phyloP scores from a whole-genome alignment of 1,284 basidiomycete species.

The Pseudozyma flocculosa region DNA sequence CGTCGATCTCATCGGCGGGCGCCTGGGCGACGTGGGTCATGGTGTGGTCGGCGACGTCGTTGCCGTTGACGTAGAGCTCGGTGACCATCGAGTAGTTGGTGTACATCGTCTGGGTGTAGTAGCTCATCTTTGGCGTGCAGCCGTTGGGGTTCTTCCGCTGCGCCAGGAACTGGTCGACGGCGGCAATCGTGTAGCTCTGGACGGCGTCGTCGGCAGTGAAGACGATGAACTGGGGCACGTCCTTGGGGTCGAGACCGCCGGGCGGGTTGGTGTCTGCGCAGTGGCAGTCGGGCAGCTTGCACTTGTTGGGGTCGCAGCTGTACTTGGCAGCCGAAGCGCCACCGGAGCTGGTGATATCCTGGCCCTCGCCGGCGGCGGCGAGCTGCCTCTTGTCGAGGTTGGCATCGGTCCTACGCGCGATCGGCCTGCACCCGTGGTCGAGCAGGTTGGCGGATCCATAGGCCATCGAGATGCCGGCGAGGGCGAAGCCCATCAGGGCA shows the following conservation, averaged over 20 bases:
- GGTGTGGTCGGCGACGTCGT: conserved; percentile 83
- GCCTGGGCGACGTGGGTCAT: conserved; percentile 75
- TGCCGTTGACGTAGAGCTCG: conserved; percentile 79
- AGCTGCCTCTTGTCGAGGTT: conserved; percentile 21
- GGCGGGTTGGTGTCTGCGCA: conserved; percentile 50
- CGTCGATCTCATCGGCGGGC: conserved; percentile 67
- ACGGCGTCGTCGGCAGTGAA: conserved; percentile 63
- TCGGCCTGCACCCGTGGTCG: conserved; percentile 27
- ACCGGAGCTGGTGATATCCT: conserved; percentile 15
- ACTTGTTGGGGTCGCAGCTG: conserved; percentile 42
- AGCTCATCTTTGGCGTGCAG: conserved; percentile 65
- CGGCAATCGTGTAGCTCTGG: conserved; percentile 71
- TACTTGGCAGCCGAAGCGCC: conserved; percentile 48
- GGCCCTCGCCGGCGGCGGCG: conserved; percentile 34
- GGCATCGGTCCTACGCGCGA: conserved; percentile 13
- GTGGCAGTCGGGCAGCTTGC: conserved; percentile 46
- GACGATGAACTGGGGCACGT: conserved; percentile 48
- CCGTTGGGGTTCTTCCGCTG: conserved; percentile 79
- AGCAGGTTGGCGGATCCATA: conserved; percentile 21
- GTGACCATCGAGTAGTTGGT: conserved; percentile 77
- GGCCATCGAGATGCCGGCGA: conserved; percentile 14
- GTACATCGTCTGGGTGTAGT: conserved; percentile 63
- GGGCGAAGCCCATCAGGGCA: conserved; percentile 15
- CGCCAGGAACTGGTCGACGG: conserved; percentile 73
- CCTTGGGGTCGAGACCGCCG: conserved; percentile 42